Evolutionary conservation across 2,329 filamentous ascomycete genomes (phyloP), one percentile per base, ranked within the genome.

Genomic region (Colletotrichum kahawae): DNA sequence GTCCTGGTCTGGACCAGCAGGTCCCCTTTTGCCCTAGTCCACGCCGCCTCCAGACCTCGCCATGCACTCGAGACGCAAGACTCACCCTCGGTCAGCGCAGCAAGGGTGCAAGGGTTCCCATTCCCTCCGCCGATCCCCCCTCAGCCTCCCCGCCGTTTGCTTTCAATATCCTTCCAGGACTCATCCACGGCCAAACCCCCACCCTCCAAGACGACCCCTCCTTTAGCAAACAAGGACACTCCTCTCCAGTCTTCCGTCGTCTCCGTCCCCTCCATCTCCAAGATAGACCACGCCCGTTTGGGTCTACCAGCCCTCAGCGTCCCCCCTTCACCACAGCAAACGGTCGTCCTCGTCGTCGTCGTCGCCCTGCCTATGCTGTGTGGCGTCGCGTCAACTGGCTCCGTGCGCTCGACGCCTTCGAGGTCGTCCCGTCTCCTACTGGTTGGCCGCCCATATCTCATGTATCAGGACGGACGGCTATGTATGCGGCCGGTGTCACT

Each of bases 131-230:
- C 65, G 74, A 74, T 70, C 65, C 48, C 34, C 38, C 43, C 65
- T 70, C 64, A 66, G 74, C 65, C 74, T 74, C 70, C 60, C 64
- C 66, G 59, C 65, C 16, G 59, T 73, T 65, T 73, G 74, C 59
- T 66, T 33, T 70, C 43, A 34, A 70, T 51, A 38, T 31, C 70
- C 21, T 24, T 29, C 48, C 21, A 34, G 5, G 13, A 57, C 34
- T 29, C 14, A 18, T n/a, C 63, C 73, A 75, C 51, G 31, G 33
- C 59, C 60, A 56, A 56, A 59, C 70, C 74, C 69, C 74, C 64
- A 74, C 48, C 74, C 70, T 65, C 57, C 70, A 56, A 51, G 27
- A 66, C 60, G 21, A 34, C 36, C 68, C 69, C 63, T 64, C 63
- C 34, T 64, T 34, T 18, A 75, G 57, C 43, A 48, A 56, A 36